phyloP scores from a whole-genome alignment of 2,329 filamentous ascomycete species.

The Apiospora arundinis region DNA sequence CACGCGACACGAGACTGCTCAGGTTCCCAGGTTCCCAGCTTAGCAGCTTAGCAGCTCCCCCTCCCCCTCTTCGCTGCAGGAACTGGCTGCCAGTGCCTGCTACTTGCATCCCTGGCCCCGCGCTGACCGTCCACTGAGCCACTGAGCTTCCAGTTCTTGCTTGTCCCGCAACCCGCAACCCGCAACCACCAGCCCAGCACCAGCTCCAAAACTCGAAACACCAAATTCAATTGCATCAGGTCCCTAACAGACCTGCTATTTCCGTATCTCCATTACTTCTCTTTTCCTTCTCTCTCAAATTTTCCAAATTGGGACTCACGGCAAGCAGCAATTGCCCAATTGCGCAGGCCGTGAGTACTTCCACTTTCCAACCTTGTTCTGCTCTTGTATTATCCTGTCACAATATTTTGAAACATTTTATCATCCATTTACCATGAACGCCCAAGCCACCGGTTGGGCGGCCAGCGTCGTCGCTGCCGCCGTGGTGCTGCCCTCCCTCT shows the following conservation, averaged over 20 bases:
- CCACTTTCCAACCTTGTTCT: neutral
- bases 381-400: neutral
- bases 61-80: conserved; percentile 9
- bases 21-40: neutral
- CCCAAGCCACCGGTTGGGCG: neutral
- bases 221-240: neutral
- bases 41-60: neutral
- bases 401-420: no score
- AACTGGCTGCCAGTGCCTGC: neutral
- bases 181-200: neutral
- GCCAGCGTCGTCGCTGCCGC: conserved; percentile 38
- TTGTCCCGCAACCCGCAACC: neutral
- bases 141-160: neutral
- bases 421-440: neutral
- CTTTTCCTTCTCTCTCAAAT: neutral
- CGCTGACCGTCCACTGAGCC: neutral
- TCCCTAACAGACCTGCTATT: neutral
- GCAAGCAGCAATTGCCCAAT: conserved; percentile 17
- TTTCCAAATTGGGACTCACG: conserved; percentile 13
- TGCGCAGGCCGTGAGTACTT: conserved; percentile 16
- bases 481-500: conserved; percentile 53
- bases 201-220: conserved; percentile 4
- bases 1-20: conserved; percentile 4
- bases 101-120: neutral
- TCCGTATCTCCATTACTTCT: neutral